These are phyloP conservation scores for Debaryomyces maramus DNA, from an alignment of 805 yeast genomes.

Conservation along the genomic window DNA sequence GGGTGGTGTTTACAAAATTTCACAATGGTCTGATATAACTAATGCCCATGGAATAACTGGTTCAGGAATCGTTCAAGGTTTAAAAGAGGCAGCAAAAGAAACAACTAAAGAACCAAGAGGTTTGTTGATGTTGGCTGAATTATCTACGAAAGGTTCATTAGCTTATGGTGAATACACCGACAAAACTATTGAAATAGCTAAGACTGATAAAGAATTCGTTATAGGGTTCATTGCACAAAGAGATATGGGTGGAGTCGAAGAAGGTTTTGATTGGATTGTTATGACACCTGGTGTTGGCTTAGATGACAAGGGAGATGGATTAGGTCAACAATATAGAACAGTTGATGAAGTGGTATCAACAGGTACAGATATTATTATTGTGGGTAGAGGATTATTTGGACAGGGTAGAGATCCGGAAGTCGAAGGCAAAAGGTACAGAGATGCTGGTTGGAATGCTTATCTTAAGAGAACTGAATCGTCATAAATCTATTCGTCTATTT, in stretches of 20 bases:
- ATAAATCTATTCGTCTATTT: background rate
- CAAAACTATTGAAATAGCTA: slow-evolving; percentile 87
- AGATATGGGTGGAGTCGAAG: slow-evolving; percentile 78
- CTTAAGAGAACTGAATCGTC: slow-evolving; percentile 32
- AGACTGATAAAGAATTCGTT: slow-evolving; percentile 82
- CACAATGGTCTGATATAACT: slow-evolving; percentile 94
- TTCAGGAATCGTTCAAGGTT: slow-evolving; percentile 85
- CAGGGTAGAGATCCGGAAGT: slow-evolving; percentile 88
- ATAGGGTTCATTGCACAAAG: slow-evolving; percentile 96
- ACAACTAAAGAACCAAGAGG: slow-evolving; percentile 81
- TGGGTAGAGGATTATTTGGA: slow-evolving; percentile 96
- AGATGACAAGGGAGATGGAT: slow-evolving; percentile 92
- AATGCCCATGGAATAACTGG: slow-evolving; percentile 99
- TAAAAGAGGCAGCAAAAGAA: slow-evolving; percentile 76
- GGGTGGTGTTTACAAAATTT: slow-evolving; percentile 86
- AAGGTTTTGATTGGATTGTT: slow-evolving; percentile 91
- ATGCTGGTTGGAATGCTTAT: slow-evolving; percentile 96
- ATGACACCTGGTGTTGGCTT: slow-evolving; percentile 99
- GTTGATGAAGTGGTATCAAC: slow-evolving; percentile 78
- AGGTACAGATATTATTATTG: slow-evolving; percentile 95
- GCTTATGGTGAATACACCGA: slow-evolving; percentile 90
- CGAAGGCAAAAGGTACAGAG: slow-evolving; percentile 85
- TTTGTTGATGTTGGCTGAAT: slow-evolving; percentile 89
- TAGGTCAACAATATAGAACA: slow-evolving; percentile 96
- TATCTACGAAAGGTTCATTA: slow-evolving; percentile 89